Conservation (phyloP, 495 filamentous ascomycete genomes). For the Coniosporium apollinis region DNA sequence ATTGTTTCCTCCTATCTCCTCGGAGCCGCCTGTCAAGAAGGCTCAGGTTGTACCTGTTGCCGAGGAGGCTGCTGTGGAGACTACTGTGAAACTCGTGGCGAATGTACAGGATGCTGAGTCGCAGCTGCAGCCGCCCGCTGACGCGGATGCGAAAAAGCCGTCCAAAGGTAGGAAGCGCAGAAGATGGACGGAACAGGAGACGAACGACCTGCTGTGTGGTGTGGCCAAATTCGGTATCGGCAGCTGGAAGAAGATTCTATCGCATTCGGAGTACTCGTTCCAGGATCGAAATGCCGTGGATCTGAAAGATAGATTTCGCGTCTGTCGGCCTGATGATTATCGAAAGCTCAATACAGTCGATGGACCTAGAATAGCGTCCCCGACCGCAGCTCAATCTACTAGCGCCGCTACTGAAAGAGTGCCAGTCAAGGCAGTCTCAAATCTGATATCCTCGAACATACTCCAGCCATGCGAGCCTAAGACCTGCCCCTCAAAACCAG, state of each 20-base stretch:
- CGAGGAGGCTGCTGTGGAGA: no score
- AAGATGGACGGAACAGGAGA: slow-evolving; percentile 74
- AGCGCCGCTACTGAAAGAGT: slow-evolving; percentile 4
- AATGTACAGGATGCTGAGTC: neutral
- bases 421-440: neutral
- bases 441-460: neutral
- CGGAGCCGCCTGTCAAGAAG: slow-evolving; percentile 6
- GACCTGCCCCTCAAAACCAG: neutral
- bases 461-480: neutral
- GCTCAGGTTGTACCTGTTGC: neutral
- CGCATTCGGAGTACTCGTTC: slow-evolving; percentile 57
- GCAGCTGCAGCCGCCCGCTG: neutral
- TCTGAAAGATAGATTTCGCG: slow-evolving; percentile 70
- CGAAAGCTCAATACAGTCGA: slow-evolving; percentile 4
- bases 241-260: slow-evolving; percentile 74
- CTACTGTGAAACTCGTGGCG: neutral
- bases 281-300: slow-evolving; percentile 61
- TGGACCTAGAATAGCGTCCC: slow-evolving; percentile 1
- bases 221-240: slow-evolving; percentile 72
- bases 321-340: slow-evolving; percentile 46
- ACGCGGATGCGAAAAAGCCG: neutral
- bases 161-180: slow-evolving; percentile 10
- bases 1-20: slow-evolving; percentile 20
- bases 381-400: slow-evolving; percentile 10
- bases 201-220: slow-evolving; percentile 54